Percentiles rank a stretch among this genome's conserved stretches.
Conservation (phyloP, 805 yeast species). For the Ogataea nonfermentans region DNA sequence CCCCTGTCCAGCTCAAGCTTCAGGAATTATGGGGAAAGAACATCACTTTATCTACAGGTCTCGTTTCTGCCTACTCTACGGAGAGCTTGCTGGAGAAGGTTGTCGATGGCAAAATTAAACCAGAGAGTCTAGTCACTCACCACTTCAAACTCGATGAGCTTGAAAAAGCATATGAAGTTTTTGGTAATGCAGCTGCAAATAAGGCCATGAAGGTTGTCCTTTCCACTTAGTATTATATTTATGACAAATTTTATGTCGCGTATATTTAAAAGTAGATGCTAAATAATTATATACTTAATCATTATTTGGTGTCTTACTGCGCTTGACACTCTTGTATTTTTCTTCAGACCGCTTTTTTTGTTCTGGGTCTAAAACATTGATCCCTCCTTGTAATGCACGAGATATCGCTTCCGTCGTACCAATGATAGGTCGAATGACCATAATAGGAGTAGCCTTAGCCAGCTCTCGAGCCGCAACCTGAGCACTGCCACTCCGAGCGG, state of each 20-base stretch:
- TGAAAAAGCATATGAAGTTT: conserved; percentile 60
- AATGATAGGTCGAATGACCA: conserved; percentile 77
- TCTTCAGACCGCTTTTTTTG: conserved; percentile 59
- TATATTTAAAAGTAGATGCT: neutral
- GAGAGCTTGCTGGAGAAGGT: conserved; percentile 37
- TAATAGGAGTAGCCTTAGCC: conserved; percentile 76
- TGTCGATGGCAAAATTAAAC: conserved; percentile 41
- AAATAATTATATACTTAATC: neutral
- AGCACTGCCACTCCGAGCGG: conserved; percentile 63
- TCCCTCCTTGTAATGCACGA: conserved; percentile 76
- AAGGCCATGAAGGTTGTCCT: conserved; percentile 52
- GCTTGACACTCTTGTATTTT: conserved; percentile 48
- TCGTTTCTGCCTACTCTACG: conserved; percentile 48
- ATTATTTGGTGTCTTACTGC: neutral
- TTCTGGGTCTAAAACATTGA: conserved; percentile 73
- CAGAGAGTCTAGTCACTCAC: conserved; percentile 55
- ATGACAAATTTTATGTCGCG: neutral
- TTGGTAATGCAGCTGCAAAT: conserved; percentile 48
- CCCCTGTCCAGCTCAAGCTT: conserved; percentile 39
- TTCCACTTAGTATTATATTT: conserved; percentile 15
- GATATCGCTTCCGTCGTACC: conserved; percentile 92
- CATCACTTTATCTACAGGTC: conserved; percentile 45
- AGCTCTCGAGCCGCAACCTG: conserved; percentile 66
- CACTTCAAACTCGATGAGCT: conserved; percentile 54
- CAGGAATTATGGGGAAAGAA: conserved; percentile 48